These are phyloP conservation scores for Leccinum glutinopallens DNA, from an alignment of 1,284 basidiomycete genomes.

Conservation along the genomic window DNA sequence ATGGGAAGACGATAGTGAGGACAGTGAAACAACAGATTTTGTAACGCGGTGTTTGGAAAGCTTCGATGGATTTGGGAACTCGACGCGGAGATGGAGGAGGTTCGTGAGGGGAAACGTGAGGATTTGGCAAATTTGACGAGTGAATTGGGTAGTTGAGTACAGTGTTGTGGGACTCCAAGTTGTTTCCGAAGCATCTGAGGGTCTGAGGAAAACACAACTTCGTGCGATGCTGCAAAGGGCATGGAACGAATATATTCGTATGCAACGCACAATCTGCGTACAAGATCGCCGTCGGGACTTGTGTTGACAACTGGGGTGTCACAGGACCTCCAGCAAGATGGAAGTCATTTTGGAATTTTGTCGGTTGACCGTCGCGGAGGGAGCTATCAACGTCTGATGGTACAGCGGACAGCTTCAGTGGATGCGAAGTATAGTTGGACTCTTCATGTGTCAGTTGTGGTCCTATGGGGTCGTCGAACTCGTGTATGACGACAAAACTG, in stretches of 20 bases:
- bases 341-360: constrained; percentile 5
- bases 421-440: neutral
- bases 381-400: constrained; percentile 5
- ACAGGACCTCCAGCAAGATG: neutral
- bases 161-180: constrained; percentile 34
- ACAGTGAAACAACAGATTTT: constrained; percentile 5
- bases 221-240: constrained; percentile 16
- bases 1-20: constrained; percentile 5
- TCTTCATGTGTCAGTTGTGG: constrained; percentile 6
- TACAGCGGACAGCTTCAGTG: neutral
- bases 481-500: constrained; percentile 28
- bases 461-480: constrained; percentile 26
- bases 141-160: constrained; percentile 28
- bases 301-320: constrained; percentile 2
- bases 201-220: constrained; percentile 25
- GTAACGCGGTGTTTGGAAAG: constrained; percentile 9
- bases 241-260: constrained; percentile 31
- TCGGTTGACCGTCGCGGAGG: constrained; percentile 4
- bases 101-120: constrained; percentile 15
- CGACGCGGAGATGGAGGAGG: constrained; percentile 1
- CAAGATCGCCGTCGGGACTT: constrained; percentile 24
- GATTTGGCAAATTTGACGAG: constrained; percentile 31
- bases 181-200: constrained; percentile 33
- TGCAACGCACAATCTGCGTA: constrained; percentile 26
- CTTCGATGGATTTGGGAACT: constrained; percentile 7